Base-by-base conservation (phyloP, 106 monocot species). In the Gastrodia elata region DNA sequence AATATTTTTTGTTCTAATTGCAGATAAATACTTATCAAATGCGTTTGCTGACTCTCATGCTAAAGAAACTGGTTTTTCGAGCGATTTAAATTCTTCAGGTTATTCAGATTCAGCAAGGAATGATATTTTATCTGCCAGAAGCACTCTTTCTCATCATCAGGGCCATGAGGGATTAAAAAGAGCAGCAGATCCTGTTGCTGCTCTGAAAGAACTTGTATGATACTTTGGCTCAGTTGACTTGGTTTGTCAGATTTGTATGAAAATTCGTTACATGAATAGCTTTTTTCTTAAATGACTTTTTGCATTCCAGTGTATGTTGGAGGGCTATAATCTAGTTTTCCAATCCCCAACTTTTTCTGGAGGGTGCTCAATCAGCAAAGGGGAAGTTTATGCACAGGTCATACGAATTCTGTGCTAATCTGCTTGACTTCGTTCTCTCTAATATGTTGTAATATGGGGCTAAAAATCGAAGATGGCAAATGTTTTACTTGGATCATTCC, bases 151-250 rank as follows among this genome's bases (percentile, higher is more conserved):
- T 43, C 22, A 77, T 46, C 79, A 80, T 27, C 56, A 69, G 46
- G 83, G 80, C 69, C 38, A 77, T 27, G 75, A 84, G 36, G 70
- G 40, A 37, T 80, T 68, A 38, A 87, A 69, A 69, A 69, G 42
- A 76, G 59, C 80, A 57, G 22, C 59, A 44, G 32, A 73, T 76
- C 72, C 90, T 77, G 39, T 88, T 41, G 48, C 83, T 65, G 83
- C 87, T 37, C 93, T 94, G 14, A 90, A 86, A 57, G 93, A 90
- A 76, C 87, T 90, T 16, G 93, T 94, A 82, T 77, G 87, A 74
- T 65, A 28, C 20, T 69, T 25, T 40, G 0, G 1, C 9, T 49
- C 58, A 24, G n/a, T 4, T 30, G 39, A 9, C 58, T n/a, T 20
- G n/a, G 32, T 32, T 57, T 61, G 61, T 2, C 33, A 33, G 35